phyloP scores from a whole-genome alignment of 192 early-diverging fungal species.

The Polychytrium aggregatum region DNA sequence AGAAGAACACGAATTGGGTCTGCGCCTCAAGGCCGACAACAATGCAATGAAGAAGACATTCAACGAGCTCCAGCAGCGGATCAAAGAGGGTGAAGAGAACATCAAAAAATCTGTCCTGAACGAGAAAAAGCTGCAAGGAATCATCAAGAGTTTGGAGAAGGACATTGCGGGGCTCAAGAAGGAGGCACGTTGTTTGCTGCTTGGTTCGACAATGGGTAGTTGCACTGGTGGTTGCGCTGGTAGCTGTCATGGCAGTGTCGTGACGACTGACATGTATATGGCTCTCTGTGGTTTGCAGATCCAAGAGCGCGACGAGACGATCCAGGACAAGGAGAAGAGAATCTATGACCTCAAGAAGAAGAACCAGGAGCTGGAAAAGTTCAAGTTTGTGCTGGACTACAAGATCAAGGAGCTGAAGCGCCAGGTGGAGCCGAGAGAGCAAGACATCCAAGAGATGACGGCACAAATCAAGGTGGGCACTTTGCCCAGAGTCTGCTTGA shows the following conservation, averaged over 20 bases:
- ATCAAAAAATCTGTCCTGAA: constrained; percentile 30
- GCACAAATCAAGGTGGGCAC: constrained; percentile 22
- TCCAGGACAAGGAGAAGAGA: constrained; percentile 44
- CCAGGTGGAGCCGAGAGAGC: constrained; percentile 46
- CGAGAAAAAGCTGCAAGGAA: constrained; percentile 30
- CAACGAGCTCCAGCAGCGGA: constrained; percentile 45
- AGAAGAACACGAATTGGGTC: constrained; percentile 37
- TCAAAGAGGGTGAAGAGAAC: constrained; percentile 41
- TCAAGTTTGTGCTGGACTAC: constrained; percentile 47
- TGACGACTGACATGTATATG: too few species aligned
- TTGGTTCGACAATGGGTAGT: too few species aligned
- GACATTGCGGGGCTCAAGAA: constrained; percentile 37
- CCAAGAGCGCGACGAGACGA: constrained; percentile 37
- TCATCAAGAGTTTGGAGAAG: constrained; percentile 37
- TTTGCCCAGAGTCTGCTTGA: not conserved
- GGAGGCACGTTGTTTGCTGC: constrained; percentile 26
- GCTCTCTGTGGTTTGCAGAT: constrained; percentile 19
- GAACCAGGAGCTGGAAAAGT: constrained; percentile 55
- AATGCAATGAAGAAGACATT: constrained; percentile 57
- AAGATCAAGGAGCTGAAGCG: constrained; percentile 46
- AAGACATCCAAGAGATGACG: constrained; percentile 38
- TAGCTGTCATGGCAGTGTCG: too few species aligned
- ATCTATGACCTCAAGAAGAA: constrained; percentile 50
- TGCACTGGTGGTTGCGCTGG: too few species aligned
- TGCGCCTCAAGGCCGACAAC: constrained; percentile 47